phyloP scores from a whole-genome alignment of 192 early-diverging fungal genomes.

The Coemansia sp. region DNA sequence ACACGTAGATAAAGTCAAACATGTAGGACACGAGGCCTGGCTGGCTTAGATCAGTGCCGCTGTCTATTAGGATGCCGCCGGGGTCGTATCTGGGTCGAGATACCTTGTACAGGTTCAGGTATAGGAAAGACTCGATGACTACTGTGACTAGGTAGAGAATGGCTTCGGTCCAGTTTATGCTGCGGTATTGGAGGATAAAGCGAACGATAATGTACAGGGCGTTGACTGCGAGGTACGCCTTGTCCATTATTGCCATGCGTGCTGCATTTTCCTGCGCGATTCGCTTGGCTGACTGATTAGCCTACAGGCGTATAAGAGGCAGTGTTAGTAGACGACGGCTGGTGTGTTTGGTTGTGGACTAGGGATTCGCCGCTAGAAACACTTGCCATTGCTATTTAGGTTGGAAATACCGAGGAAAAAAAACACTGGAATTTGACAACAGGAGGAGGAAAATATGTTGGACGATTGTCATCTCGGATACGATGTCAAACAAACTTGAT shows the following conservation, averaged over 20 bases:
- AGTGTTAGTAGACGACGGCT: not conserved
- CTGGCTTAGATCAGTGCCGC: constrained; percentile 53
- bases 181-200: constrained; percentile 31
- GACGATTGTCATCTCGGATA: not conserved
- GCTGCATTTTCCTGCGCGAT: constrained; percentile 40
- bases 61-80: constrained; percentile 43
- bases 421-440: not conserved
- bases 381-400: not conserved
- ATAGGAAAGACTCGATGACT: constrained; percentile 16
- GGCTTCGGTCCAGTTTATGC: constrained; percentile 28
- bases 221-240: constrained; percentile 26
- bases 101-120: constrained; percentile 17
- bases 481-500: not conserved
- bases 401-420: not conserved
- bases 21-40: constrained; percentile 64
- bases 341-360: not conserved
- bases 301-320: not conserved
- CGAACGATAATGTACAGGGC: constrained; percentile 30
- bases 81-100: constrained; percentile 44
- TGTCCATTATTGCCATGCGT: constrained; percentile 29
- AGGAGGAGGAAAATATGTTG: not conserved
- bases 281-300: constrained; percentile 46
- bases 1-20: constrained; percentile 83
- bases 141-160: constrained; percentile 25
- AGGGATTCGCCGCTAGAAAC: not conserved